phyloP scores from a whole-genome alignment of 75 land plant genomes.

The Sequoia sempervirens region DNA sequence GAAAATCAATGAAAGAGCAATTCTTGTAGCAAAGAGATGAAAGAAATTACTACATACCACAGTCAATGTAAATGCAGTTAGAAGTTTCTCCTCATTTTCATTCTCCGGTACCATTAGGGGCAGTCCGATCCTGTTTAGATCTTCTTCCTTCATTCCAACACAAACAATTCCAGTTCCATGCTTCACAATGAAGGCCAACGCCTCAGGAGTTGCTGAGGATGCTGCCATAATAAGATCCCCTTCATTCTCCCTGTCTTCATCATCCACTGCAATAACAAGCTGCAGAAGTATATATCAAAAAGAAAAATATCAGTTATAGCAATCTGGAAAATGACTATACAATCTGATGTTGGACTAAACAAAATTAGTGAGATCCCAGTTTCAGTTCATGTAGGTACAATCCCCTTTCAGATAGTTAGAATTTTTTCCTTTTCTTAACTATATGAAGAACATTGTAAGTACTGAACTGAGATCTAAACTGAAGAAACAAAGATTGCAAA shows the following conservation, averaged over 20 bases:
- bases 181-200: constrained; percentile 82
- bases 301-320: neutral
- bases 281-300: constrained; percentile 28
- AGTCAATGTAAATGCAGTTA: constrained; percentile 84
- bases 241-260: constrained; percentile 96
- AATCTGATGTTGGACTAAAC: neutral
- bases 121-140: constrained; percentile 65
- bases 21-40: neutral
- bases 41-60: constrained; percentile 58
- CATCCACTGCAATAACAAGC: constrained; percentile 93
- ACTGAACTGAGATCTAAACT: neutral
- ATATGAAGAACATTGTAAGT: neutral
- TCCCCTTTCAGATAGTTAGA: neutral
- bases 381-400: neutral
- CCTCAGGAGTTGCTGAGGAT: constrained; percentile 66
- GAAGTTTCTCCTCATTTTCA: constrained; percentile 77
- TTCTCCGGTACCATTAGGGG: constrained; percentile 69
- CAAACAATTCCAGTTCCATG: constrained; percentile 95
- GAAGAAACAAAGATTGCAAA: neutral
- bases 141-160: constrained; percentile 87
- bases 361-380: neutral
- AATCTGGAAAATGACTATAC: neutral
- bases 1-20: neutral
- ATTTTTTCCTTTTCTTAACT: neutral
- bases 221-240: constrained; percentile 98